Evolutionary conservation across 129 eudicot genomes (phyloP).

Genomic region (Flaveria robusta): DNA sequence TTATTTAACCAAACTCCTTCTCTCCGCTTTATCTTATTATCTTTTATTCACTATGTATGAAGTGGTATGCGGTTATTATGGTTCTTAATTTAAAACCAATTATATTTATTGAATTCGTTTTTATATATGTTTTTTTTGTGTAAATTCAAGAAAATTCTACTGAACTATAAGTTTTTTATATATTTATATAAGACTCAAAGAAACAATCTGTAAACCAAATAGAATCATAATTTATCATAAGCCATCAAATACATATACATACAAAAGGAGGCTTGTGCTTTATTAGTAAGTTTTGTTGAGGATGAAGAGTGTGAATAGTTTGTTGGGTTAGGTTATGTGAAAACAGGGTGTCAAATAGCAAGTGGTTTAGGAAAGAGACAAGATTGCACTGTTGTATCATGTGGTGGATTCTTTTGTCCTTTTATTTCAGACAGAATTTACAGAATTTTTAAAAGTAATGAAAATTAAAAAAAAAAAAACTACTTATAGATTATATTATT

Average conservation of each 20-base stretch:
- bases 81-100: too few species aligned
- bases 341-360: conserved; percentile 36
- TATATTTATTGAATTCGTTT: too few species aligned
- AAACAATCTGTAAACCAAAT: background rate
- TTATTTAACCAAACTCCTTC: too few species aligned
- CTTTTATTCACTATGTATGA: too few species aligned
- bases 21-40: too few species aligned
- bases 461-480: background rate
- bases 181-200: background rate
- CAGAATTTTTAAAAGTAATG: background rate
- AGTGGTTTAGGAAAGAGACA: conserved; percentile 37
- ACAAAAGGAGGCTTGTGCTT: background rate
- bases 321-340: conserved; percentile 19
- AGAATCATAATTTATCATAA: background rate
- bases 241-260: background rate
- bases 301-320: background rate
- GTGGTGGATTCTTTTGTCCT: conserved; percentile 35
- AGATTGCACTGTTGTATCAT: conserved; percentile 30
- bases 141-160: background rate
- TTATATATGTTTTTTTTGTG: too few species aligned
- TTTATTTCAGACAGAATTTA: conserved; percentile 28
- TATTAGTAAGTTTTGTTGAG: conserved; percentile 6
- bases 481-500: background rate
- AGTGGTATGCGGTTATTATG: too few species aligned
- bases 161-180: background rate